Evolutionary conservation across 148 eudicot genomes (phyloP), one percentile per base, ranked within the genome.

Genomic region (Polygonum aviculare): DNA sequence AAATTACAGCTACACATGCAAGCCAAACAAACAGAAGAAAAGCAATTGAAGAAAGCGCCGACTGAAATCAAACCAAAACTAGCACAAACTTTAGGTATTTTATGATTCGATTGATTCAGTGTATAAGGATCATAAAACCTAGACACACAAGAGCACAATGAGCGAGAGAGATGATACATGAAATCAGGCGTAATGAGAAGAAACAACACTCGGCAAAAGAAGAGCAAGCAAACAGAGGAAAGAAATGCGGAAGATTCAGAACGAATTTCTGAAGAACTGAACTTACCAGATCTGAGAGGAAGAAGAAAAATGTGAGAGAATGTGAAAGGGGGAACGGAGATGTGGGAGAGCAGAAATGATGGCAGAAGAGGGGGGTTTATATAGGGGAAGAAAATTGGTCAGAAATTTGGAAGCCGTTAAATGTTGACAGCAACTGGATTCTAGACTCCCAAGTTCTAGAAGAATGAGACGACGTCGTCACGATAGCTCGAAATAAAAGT

Each of bases 271-370:
- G 60, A 54, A 54, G 3, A 54, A 16, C 26, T 19, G 3, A 54
- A n/a, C 60, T 60, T 60, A 67, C 44, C 44, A 67, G 72, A 67
- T 67, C 41, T 65, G 72, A 12, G 19, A 21, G 36, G 69, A 62
- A 62, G 18, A 38, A 31, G 69, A 31, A 5, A 55, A 26, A 31
- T 60, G 67, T 4, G 15, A 60, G 67, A 60, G 35, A 60, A 19
- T 52, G 33, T 21, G 36, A 9, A 21, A 22, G 26, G 38, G 10
- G 4, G 69, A 11, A 16, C 36, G 36, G 69, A 60, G n/a, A 67
- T 67, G 38, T 62, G 72, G 72, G 72, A 67, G 72, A 67, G 15
- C 19, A 33, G 72, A 38, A 36, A 12, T 36, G 72, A 38, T 67
- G 69, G 11, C 19, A 35, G n/a, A n/a, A n/a, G n/a, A n/a, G n/a